phyloP scores from a whole-genome alignment of 2,329 filamentous ascomycete species.

The Pezicula carpinea region DNA sequence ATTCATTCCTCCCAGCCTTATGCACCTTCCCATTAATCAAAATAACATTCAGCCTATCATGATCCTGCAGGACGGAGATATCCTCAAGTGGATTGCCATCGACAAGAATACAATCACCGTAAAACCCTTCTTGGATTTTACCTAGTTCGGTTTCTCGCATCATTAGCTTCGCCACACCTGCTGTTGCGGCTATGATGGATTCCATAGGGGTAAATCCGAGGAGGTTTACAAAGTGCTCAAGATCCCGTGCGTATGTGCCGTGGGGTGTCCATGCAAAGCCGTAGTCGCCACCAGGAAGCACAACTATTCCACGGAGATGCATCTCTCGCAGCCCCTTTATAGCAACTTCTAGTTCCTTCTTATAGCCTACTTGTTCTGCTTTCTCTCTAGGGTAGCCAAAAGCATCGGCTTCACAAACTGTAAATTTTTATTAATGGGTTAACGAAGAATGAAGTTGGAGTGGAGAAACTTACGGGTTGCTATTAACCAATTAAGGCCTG shows the following conservation, averaged over 20 bases:
- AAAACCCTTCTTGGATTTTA: slow-evolving; percentile 34
- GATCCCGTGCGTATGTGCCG: slow-evolving; percentile 40
- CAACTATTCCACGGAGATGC: slow-evolving; percentile 37
- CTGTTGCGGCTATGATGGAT: slow-evolving; percentile 37
- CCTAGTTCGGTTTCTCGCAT: slow-evolving; percentile 35
- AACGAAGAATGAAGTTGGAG: too few species aligned
- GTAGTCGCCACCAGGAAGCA: slow-evolving; percentile 41
- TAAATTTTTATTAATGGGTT: too few species aligned
- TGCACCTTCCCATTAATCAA: slow-evolving; percentile 42
- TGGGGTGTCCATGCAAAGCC: slow-evolving; percentile 42
- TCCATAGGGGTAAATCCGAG: slow-evolving; percentile 39
- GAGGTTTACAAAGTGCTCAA: slow-evolving; percentile 38
- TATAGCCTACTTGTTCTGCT: slow-evolving; percentile 38
- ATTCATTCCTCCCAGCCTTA: slow-evolving; percentile 27
- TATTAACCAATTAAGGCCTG: slow-evolving; percentile 37
- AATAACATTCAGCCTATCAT: slow-evolving; percentile 39
- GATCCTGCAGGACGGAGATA: slow-evolving; percentile 32
- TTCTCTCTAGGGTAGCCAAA: slow-evolving; percentile 37
- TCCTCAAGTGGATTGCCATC: slow-evolving; percentile 39
- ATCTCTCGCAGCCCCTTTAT: slow-evolving; percentile 37
- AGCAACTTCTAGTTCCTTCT: slow-evolving; percentile 35
- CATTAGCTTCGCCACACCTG: slow-evolving; percentile 32
- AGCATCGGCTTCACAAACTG: slow-evolving; percentile 21
- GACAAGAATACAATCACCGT: slow-evolving; percentile 38
- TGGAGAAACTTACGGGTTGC: slow-evolving; percentile 29